Evolutionary conservation across 768 basidiomycete genomes (phyloP).

Genomic region (Tricholoma bakamatsutake): DNA sequence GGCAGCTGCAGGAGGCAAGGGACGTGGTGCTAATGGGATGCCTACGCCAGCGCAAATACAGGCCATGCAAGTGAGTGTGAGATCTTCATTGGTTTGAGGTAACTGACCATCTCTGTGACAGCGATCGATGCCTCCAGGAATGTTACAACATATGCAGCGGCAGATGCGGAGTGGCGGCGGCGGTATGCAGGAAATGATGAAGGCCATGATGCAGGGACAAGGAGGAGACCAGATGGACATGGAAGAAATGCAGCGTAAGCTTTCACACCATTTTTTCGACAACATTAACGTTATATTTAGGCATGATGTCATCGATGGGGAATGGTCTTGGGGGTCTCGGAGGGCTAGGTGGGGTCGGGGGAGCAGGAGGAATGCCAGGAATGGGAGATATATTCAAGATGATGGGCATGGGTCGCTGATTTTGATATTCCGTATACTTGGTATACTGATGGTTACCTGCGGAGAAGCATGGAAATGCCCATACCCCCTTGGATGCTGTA

Average conservation of each 20-base stretch:
- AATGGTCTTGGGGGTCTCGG: conserved; percentile 53
- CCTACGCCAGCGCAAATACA: conserved; percentile 91
- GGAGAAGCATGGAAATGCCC: background rate
- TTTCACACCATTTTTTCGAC: background rate
- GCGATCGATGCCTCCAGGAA: conserved; percentile 92
- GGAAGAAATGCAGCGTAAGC: conserved; percentile 89
- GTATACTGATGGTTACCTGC: background rate
- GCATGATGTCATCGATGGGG: conserved; percentile 89
- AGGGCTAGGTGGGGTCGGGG: conserved; percentile 55
- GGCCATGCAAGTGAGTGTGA: conserved; percentile 74
- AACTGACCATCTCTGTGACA: conserved; percentile 21
- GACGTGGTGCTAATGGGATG: conserved; percentile 82
- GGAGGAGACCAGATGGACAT: conserved; percentile 88
- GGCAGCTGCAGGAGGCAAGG: conserved; percentile 76
- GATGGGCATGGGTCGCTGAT: conserved; percentile 74
- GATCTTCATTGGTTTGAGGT: conserved; percentile 3
- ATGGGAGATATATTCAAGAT: conserved; percentile 82
- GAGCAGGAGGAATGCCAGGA: conserved; percentile 58
- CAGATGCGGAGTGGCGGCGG: conserved; percentile 78
- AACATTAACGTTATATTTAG: conserved; percentile 27
- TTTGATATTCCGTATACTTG: background rate
- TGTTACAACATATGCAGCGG: conserved; percentile 90
- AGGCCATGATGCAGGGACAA: conserved; percentile 93
- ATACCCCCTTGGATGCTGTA: background rate
- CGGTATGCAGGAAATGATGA: conserved; percentile 99